A percentile compares a stretch with the other conserved stretches of the same genome.
These are phyloP conservation scores for Keithomyces neogunnii DNA, from an alignment of 2,329 filamentous ascomycete genomes.

Conservation along the genomic window DNA sequence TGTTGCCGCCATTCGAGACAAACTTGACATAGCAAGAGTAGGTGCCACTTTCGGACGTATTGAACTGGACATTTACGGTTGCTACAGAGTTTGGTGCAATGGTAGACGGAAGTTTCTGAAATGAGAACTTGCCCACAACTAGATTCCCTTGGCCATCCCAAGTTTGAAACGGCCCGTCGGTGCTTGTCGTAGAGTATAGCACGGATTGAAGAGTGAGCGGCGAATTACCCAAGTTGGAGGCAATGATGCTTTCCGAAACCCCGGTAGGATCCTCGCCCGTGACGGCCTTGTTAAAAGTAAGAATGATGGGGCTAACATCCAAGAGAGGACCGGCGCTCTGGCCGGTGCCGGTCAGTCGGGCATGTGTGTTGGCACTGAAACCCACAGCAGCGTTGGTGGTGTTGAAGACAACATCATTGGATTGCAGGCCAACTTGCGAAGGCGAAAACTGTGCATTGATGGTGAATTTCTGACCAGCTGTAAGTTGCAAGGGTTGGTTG, in stretches of 20 bases:
- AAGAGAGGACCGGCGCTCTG: constrained; percentile 37
- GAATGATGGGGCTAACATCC: constrained; percentile 34
- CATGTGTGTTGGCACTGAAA: constrained; percentile 36
- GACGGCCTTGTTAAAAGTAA: constrained; percentile 42
- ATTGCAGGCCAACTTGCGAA: constrained; percentile 35
- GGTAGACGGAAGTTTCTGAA: constrained; percentile 35
- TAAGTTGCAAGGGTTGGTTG: constrained; percentile 19
- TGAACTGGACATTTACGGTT: constrained; percentile 37
- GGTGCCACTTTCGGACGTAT: constrained; percentile 36
- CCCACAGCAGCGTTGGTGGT: constrained; percentile 37
- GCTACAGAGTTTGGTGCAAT: constrained; percentile 31
- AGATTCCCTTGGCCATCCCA: constrained; percentile 27
- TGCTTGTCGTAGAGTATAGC: constrained; percentile 32
- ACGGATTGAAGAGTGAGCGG: constrained; percentile 35
- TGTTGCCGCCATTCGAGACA: constrained; percentile 38
- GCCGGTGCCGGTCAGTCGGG: constrained; percentile 40
- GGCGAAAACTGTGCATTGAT: constrained; percentile 38
- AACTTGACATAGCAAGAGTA: constrained; percentile 41
- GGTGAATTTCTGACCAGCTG: constrained; percentile 29
- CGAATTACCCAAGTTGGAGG: constrained; percentile 41
- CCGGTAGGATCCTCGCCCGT: constrained; percentile 30
- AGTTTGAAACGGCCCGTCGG: constrained; percentile 35
- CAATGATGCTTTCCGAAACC: constrained; percentile 33
- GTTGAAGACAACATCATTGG: constrained; percentile 37
- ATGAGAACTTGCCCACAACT: constrained; percentile 37